These are phyloP conservation scores for Pseudocercospora pini-densiflorae DNA, from an alignment of 2,329 filamentous ascomycete genomes.

Conservation along the genomic window DNA sequence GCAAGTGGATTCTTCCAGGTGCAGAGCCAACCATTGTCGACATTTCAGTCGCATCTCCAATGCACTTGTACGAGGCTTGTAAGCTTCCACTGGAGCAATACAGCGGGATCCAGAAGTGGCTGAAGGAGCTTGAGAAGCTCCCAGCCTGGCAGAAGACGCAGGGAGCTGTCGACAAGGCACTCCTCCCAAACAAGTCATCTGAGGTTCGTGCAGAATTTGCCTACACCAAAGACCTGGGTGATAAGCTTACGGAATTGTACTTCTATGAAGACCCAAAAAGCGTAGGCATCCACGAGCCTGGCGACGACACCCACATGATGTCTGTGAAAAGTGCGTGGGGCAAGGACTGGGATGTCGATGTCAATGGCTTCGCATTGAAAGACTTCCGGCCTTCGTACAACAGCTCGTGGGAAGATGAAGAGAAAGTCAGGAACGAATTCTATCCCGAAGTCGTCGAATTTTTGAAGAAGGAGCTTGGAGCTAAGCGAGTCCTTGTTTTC, in stretches of 20 bases:
- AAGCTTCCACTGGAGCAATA: constrained; percentile 47
- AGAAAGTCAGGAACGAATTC: constrained; percentile 47
- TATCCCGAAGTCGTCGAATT: constrained; percentile 55
- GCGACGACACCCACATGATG: constrained; percentile 45
- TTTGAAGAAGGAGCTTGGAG: constrained; percentile 51
- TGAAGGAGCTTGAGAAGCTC: constrained; percentile 45
- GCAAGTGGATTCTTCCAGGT: constrained; percentile 44
- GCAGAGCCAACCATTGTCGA: constrained; percentile 48
- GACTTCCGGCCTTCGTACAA: constrained; percentile 38
- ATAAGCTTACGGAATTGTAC: constrained; percentile 48
- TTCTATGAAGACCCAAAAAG: constrained; percentile 47
- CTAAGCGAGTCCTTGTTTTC: constrained; percentile 53
- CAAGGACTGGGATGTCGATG: constrained; percentile 51
- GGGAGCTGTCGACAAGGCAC: constrained; percentile 44
- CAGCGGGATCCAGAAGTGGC: constrained; percentile 45
- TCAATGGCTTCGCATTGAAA: constrained; percentile 52
- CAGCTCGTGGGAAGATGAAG: constrained; percentile 47
- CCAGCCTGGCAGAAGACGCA: constrained; percentile 48
- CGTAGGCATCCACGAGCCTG: constrained; percentile 48
- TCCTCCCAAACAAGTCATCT: constrained; percentile 38
- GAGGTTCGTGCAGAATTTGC: constrained; percentile 51
- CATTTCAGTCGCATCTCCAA: constrained; percentile 46
- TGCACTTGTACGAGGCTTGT: constrained; percentile 45
- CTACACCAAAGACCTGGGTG: constrained; percentile 50
- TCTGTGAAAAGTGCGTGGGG: constrained; percentile 49